Percentiles rank a stretch among this genome's conserved stretches.
Evolutionary conservation across 768 basidiomycete genomes (phyloP).

Genomic region (Mycena polygramma): DNA sequence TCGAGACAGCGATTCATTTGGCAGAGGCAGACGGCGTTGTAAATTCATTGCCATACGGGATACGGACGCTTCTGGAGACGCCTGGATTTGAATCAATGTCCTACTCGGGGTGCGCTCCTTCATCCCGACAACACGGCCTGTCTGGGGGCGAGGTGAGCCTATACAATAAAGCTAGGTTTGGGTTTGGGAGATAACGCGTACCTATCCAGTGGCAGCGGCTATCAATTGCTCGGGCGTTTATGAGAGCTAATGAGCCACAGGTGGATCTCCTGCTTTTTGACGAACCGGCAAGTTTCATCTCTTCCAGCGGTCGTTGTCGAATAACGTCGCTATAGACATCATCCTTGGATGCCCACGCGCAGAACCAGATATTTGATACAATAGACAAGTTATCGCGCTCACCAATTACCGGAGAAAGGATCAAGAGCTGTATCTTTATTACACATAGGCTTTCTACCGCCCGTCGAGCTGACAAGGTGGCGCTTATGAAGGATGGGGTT

Average conservation of each 20-base stretch:
- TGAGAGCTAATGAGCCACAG: slow-evolving; percentile 81
- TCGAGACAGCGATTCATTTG: slow-evolving; percentile 75
- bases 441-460: slow-evolving; percentile 88
- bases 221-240: slow-evolving; percentile 89
- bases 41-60: slow-evolving; percentile 74
- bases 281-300: slow-evolving; percentile 73
- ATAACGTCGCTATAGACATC: slow-evolving; percentile 67
- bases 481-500: slow-evolving; percentile 87
- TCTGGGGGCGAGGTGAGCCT: slow-evolving; percentile 85
- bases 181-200: slow-evolving; percentile 19
- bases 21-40: slow-evolving; percentile 81
- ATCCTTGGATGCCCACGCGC: slow-evolving; percentile 83
- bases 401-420: slow-evolving; percentile 63
- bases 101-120: slow-evolving; percentile 55
- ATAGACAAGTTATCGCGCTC: slow-evolving; percentile 74
- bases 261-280: slow-evolving; percentile 88
- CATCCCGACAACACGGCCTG: slow-evolving; percentile 70
- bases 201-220: slow-evolving; percentile 83
- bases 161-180: slow-evolving; percentile 3
- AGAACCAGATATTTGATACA: slow-evolving; percentile 83
- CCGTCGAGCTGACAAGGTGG: slow-evolving; percentile 87
- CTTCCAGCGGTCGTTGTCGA: slow-evolving; percentile 14
- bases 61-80: slow-evolving; percentile 79
- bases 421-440: slow-evolving; percentile 85
- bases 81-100: slow-evolving; percentile 69